Evolutionary conservation across 2,329 filamentous ascomycete species (phyloP), one percentile per base, ranked within the genome.

Genomic region (Ascochyta clinopodiicola): DNA sequence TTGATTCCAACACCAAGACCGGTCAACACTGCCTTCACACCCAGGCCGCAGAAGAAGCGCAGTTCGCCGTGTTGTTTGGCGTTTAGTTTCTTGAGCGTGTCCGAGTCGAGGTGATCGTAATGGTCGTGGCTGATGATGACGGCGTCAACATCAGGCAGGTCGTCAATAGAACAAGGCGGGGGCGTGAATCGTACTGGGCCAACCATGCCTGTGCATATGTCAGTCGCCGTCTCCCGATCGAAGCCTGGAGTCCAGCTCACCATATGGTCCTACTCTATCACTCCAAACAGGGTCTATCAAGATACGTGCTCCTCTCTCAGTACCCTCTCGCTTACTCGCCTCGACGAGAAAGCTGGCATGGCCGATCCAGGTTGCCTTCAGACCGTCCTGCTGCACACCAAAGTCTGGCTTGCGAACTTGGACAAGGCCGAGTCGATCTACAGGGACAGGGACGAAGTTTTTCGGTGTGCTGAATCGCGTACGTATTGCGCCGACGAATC

Each of bases 121-220:
- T 85, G 83, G 59, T 84, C 82, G 65, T 86, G 83, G 49, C 78
- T 82, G 43, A 85, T 82, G 53, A 78, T 71, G 3, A 85, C 75
- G 2, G 80, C 65, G 51, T 86, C 82, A 9, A 84, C 71, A 2
- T 81, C 75, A 0, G 83, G 82, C 2, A 85, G 63, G 17, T 83
- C 81, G 2, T 79, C 72, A 2, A 83, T 61, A 0, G 66, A 61
- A 62, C 82, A 85, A 0, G 83, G 83, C 4, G 80, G 74, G 3
- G 79, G 80, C 13, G 79, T 81, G 50, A 83, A 83, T 31, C 83
- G 74, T 45, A 81, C 79, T 0, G 83, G 83, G 0, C 82, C 83
- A 0, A 79, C 61, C 49, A 75, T 75, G 15, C 52, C 52, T 56
- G 13, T 36, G 15, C 10, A 2, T 19, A 24, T n/a, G 31, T 56